These are phyloP conservation scores for Arthrobotrys sphaeroides DNA, from an alignment of 2,329 filamentous ascomycete genomes.

Conservation along the genomic window DNA sequence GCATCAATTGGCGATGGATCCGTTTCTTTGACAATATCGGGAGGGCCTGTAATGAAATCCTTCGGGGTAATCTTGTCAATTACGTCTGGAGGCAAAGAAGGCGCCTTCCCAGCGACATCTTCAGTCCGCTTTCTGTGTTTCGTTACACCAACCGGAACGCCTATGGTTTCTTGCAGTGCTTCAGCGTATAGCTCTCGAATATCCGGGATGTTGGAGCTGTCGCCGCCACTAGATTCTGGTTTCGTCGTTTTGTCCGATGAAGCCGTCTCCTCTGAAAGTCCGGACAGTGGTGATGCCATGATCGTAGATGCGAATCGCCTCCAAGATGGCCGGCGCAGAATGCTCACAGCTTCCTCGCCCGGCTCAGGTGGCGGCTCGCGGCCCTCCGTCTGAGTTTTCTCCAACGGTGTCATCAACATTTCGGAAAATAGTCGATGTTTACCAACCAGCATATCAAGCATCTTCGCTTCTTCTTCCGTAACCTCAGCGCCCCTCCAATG, in stretches of 20 bases:
- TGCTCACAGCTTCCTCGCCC: constrained; percentile 12
- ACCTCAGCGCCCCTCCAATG: constrained; percentile 47
- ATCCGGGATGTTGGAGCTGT: constrained; percentile 4
- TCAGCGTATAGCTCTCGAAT: constrained; percentile 41
- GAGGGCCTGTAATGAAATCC: constrained; percentile 43
- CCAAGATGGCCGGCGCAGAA: constrained; percentile 45
- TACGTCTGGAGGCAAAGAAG: constrained; percentile 5
- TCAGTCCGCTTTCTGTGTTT: constrained; percentile 25
- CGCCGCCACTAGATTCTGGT: constrained; percentile 6
- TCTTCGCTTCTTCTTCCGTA: constrained; percentile 46
- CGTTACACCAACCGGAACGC: constrained; percentile 10
- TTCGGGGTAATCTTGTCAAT: constrained; percentile 11
- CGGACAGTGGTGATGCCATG: constrained; percentile 31
- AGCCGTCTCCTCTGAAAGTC: constrained; percentile 32
- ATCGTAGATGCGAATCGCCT: constrained; percentile 46
- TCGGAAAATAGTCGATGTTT: constrained; percentile 45
- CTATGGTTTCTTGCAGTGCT: constrained; percentile 31
- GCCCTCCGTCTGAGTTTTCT: constrained; percentile 17
- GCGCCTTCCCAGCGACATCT: constrained; percentile 6
- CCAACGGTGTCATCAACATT: constrained; percentile 25
- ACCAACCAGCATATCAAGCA: constrained; percentile 46
- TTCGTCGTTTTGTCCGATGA: constrained; percentile 18
- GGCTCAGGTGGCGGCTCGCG: constrained; percentile 12
- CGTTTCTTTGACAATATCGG: constrained; percentile 1
- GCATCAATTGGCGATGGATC: background rate